Evolutionary conservation across 225 moss, liverwort and hornwort species (phyloP).

Genomic region (Bryoerythrophyllum caledonicum): DNA sequence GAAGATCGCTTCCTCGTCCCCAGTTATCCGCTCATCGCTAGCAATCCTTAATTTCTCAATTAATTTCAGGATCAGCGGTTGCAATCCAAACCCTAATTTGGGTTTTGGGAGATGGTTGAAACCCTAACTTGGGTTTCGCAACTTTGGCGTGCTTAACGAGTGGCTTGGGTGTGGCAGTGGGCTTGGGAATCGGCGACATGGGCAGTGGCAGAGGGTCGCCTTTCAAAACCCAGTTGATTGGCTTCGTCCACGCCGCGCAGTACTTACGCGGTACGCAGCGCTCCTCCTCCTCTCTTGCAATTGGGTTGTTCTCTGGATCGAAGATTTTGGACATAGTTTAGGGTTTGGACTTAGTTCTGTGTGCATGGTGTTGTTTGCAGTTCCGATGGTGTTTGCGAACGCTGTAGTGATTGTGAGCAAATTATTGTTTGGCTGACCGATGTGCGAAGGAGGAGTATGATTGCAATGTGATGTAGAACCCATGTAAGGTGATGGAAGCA

Average conservation of each 20-base stretch:
- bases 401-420: slow-evolving; percentile 29
- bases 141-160: too few relatives aligned
- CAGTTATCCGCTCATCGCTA: slow-evolving; percentile 15
- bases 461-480: too few relatives aligned
- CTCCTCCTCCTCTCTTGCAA: not conserved
- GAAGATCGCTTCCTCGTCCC: slow-evolving; percentile 53
- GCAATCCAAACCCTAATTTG: too few relatives aligned
- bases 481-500: too few relatives aligned
- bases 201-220: slow-evolving; percentile 39
- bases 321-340: not conserved
- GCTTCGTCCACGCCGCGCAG: slow-evolving; percentile 54
- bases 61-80: too few relatives aligned
- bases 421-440: slow-evolving; percentile 37
- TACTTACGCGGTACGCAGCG: slow-evolving; percentile 45
- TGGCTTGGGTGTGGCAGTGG: slow-evolving; percentile 34
- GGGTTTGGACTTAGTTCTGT: too few relatives aligned
- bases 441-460: not conserved
- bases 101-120: too few relatives aligned
- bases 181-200: slow-evolving; percentile 45
- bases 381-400: slow-evolving; percentile 48
- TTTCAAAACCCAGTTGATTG: slow-evolving; percentile 51
- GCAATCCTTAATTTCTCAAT: not conserved
- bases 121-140: too few relatives aligned
- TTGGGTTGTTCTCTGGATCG: slow-evolving; percentile 1
- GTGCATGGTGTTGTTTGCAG: slow-evolving; percentile 47